These are phyloP conservation scores for Penicillium freii DNA, from an alignment of 2,329 filamentous ascomycete species.

Conservation along the genomic window DNA sequence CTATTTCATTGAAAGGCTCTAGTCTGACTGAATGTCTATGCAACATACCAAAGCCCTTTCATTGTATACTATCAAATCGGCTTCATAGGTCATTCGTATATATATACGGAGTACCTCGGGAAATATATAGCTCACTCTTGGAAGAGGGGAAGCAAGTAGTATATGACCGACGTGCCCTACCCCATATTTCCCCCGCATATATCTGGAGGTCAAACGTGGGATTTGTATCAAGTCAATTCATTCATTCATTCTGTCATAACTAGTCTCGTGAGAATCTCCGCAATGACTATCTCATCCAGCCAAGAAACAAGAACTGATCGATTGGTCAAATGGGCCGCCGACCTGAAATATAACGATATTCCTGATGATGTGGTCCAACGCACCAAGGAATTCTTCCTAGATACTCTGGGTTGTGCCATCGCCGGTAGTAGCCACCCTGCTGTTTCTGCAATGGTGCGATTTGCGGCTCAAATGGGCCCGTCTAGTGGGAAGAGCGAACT, in stretches of 20 bases:
- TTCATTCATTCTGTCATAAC: neutral
- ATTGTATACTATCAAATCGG: neutral
- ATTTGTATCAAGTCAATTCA: neutral
- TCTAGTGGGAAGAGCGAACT: conserved; percentile 29
- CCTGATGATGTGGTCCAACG: conserved; percentile 28
- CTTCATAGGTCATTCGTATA: neutral
- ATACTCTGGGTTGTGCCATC: conserved; percentile 32
- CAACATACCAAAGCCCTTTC: neutral
- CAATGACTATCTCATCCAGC: neutral
- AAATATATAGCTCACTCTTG: neutral
- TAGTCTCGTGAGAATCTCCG: neutral
- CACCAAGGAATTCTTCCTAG: conserved; percentile 35
- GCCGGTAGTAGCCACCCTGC: conserved; percentile 32
- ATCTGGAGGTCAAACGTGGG: neutral
- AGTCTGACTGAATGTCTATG: neutral
- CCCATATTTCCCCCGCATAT: conserved; percentile 3
- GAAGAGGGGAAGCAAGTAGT: neutral
- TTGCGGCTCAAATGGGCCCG: conserved; percentile 30
- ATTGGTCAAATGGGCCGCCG: conserved; percentile 23
- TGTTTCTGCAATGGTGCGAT: conserved; percentile 24
- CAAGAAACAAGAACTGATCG: conserved; percentile 20
- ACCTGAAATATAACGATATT: conserved; percentile 24
- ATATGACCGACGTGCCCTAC: neutral
- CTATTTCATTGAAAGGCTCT: too few relatives aligned
- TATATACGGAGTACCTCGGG: conserved; percentile 4